Conservation (phyloP, 2,329 filamentous ascomycete species). For the Colletotrichum sp. region DNA sequence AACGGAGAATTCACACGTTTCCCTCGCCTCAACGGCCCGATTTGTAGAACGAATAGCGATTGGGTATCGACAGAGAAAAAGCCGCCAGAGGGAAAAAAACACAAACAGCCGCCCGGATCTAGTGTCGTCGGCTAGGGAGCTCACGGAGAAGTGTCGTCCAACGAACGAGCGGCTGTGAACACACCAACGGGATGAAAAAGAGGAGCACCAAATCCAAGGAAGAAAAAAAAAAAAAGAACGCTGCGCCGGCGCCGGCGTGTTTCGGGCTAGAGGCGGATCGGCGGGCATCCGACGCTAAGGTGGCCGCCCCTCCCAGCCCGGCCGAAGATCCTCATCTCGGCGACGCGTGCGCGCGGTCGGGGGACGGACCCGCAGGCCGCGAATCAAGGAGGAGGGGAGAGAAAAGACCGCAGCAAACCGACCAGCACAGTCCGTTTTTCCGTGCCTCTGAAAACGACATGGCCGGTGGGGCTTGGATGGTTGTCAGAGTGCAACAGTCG, state of each 20-base stretch:
- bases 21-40: neutral
- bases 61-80: neutral
- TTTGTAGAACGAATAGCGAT: neutral
- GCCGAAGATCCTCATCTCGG: slow-evolving; percentile 21
- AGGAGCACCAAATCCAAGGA: neutral
- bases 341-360: neutral
- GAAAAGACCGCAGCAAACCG: neutral
- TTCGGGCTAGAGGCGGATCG: slow-evolving; percentile 4
- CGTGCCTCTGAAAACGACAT: neutral
- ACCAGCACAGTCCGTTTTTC: neutral
- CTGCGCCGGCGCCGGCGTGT: neutral
- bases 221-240: neutral
- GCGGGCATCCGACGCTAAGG: neutral
- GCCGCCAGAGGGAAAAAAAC: neutral
- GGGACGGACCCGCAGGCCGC: neutral
- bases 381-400: neutral
- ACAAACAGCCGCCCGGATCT: neutral
- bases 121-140: neutral
- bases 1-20: neutral
- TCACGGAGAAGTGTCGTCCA: neutral
- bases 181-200: neutral
- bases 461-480: neutral
- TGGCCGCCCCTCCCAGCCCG: neutral
- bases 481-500: neutral
- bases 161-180: neutral